Percentiles rank a stretch among this genome's conserved stretches.
Conservation (phyloP, 306 rosid species). For the Amphicarpaea edgeworthii region DNA sequence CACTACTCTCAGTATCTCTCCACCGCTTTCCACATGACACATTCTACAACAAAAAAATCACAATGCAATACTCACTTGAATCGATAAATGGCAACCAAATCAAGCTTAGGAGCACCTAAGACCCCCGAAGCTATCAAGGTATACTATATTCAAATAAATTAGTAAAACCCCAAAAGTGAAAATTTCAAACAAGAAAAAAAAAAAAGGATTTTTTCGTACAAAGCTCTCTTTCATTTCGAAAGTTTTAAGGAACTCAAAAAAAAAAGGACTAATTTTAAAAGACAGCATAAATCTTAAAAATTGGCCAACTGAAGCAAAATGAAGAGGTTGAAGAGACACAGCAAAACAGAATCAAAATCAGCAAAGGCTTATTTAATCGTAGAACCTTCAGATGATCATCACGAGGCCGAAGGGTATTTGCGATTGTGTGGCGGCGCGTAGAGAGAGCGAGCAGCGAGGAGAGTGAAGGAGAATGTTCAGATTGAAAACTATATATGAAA, state of each 20-base stretch:
- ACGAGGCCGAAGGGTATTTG: constrained; percentile 37
- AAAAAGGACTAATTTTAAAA: neutral
- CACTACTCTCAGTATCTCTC: no score
- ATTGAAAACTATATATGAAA: constrained; percentile 47
- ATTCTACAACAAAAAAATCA: neutral
- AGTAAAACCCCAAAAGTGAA: neutral
- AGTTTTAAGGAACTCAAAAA: neutral
- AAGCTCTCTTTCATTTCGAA: neutral
- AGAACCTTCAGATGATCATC: constrained; percentile 49
- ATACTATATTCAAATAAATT: no score
- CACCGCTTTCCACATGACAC: no score
- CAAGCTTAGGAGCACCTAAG: neutral
- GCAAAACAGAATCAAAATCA: neutral
- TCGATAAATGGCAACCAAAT: no score
- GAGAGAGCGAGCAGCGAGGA: constrained; percentile 29
- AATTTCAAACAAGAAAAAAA: neutral
- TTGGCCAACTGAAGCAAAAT: neutral
- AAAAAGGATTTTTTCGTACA: neutral
- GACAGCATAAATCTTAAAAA: neutral
- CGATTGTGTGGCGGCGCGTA: neutral
- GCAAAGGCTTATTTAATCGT: neutral
- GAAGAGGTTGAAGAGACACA: neutral
- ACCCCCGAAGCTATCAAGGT: neutral
- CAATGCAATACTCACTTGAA: no score
- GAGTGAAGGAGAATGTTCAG: constrained; percentile 35